Evolutionary conservation across 768 basidiomycete genomes (phyloP).

Genomic region (Phallus indusiatus): DNA sequence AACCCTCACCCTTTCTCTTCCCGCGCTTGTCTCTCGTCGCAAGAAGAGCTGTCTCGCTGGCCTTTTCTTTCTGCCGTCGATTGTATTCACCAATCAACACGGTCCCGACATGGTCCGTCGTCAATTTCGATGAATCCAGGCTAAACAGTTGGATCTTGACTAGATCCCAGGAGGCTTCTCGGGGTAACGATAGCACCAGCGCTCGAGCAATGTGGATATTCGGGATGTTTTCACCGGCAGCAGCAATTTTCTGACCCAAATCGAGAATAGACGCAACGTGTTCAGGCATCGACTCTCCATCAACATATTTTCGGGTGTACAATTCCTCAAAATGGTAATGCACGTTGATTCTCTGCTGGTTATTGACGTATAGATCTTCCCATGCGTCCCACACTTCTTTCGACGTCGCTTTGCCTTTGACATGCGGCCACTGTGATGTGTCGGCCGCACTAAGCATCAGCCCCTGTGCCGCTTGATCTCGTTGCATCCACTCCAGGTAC

Average conservation of each 20-base stretch:
- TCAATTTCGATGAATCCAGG: not conserved
- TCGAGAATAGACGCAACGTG: conserved; percentile 12
- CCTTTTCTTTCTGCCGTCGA: not conserved
- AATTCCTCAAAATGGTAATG: conserved; percentile 12
- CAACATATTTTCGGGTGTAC: conserved; percentile 10
- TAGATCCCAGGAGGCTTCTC: conserved; percentile 4
- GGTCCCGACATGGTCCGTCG: conserved; percentile 4
- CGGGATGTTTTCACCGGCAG: conserved; percentile 1
- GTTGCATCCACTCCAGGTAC: conserved; percentile 5
- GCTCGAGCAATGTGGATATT: not conserved
- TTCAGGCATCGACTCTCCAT: not conserved
- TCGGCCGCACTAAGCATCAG: conserved; percentile 9
- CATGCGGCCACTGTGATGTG: conserved; percentile 8
- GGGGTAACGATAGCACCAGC: conserved; percentile 9
- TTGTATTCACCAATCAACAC: conserved; percentile 8
- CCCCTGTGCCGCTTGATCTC: conserved; percentile 8
- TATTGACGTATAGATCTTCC: conserved; percentile 4
- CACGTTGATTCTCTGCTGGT: conserved; percentile 12
- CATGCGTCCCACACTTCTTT: conserved; percentile 5
- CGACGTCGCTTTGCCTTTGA: not conserved
- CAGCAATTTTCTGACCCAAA: conserved; percentile 9
- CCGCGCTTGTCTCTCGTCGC: not conserved
- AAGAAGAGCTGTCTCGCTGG: not conserved
- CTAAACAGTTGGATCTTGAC: not conserved
- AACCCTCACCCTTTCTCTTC: not conserved